Evolutionary conservation across 192 early-diverging fungal species (phyloP), one percentile per base, ranked within the genome.

Genomic region (Entomortierella lignicola): DNA sequence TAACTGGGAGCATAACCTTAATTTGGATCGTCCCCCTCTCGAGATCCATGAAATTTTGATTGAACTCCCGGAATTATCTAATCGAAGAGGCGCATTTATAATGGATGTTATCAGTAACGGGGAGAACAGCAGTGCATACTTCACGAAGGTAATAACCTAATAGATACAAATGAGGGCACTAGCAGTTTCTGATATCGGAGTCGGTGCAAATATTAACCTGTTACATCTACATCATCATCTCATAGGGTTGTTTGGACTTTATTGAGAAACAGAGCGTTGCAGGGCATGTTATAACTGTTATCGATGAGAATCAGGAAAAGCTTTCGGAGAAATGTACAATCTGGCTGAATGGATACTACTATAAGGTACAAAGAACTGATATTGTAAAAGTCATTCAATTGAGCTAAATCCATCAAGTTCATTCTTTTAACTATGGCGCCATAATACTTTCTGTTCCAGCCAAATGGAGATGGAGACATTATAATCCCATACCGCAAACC

Each of bases 71-170:
- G 84, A 85, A 27, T 31, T 82, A 44, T 56, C 80, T 15, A 60
- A 71, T 32, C 75, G 81, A 25, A 71, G 86, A 15, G 86, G 86
- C 10, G 75, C 72, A 15, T 87, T 84, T 83, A 68, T 87, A 1
- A 62, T 87, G 60, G 86, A 87, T 72, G 81, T 87, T 17, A 77
- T 87, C 20, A 81, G 86, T 25, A 84, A 81, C 51, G 59, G 73
- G 2, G 65, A 85, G 23, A 85, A 77, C 66, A 74, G 81, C 31
- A 56, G 75, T 50, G 82, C 82, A 12, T 71, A 84, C 56, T 66
- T 87, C 42, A 74, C 81, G 50, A 85, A 85, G 77, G 84, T 84
- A 82, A 47, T 12, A 4, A 42, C 39, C 39, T 10, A 42, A n/a
- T n/a, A n/a, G n/a, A n/a, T n/a, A n/a, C n/a, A 42, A 42, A 42